Percentiles rank a stretch among this genome's conserved stretches.
Evolutionary conservation across 306 rosid species (phyloP).

Genomic region (Dryas alaskensis): DNA sequence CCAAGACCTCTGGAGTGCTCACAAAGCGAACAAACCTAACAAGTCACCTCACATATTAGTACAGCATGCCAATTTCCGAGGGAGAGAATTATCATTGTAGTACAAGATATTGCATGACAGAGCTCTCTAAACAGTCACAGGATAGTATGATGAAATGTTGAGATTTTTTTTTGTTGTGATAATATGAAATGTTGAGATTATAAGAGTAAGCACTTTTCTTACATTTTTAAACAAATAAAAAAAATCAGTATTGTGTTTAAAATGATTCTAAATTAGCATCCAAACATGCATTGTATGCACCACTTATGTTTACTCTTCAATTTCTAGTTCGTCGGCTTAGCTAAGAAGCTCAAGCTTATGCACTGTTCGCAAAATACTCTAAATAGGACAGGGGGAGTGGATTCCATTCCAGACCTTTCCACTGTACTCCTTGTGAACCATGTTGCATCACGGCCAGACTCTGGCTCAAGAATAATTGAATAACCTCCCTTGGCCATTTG

Average conservation of each 20-base stretch:
- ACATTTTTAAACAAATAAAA: neutral
- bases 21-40: conserved; percentile 95
- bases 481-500: conserved; percentile 97
- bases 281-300: conserved; percentile 4
- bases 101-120: conserved; percentile 14
- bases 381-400: neutral
- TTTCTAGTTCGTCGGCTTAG: neutral
- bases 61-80: neutral
- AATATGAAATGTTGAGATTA: conserved; percentile 4
- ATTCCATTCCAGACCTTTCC: conserved; percentile 57
- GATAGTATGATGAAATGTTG: conserved; percentile 1
- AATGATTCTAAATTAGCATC: neutral
- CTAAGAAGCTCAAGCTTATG: neutral
- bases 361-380: neutral
- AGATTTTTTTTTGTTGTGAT: neutral
- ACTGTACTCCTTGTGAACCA: conserved; percentile 91
- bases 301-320: neutral
- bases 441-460: conserved; percentile 38
- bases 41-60: conserved; percentile 28
- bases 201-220: conserved; percentile 3
- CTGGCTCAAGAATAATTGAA: conserved; percentile 87
- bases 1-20: conserved; percentile 91
- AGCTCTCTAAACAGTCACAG: conserved; percentile 13
- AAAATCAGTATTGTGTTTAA: neutral
- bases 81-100: conserved; percentile 1